These are phyloP conservation scores for Nitzschia palea DNA, from an alignment of 108 stramenopile genomes.

Conservation along the genomic window DNA sequence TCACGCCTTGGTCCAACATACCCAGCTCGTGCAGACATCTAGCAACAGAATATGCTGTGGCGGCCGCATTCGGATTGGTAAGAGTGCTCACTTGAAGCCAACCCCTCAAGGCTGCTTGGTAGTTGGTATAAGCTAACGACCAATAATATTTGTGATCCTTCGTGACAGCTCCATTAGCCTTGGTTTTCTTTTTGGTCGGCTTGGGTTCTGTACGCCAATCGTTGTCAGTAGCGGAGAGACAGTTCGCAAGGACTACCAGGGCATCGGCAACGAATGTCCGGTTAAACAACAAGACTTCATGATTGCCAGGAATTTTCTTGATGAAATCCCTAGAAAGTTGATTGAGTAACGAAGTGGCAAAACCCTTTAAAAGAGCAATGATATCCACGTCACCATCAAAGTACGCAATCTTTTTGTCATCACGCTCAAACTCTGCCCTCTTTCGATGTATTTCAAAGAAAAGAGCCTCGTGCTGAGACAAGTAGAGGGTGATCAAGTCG, in stretches of 20 bases:
- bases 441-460: conserved; percentile 17
- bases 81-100: conserved; percentile 24
- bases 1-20: conserved; percentile 22
- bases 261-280: conserved; percentile 41
- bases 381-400: conserved; percentile 21
- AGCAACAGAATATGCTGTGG: conserved; percentile 28
- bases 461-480: conserved; percentile 24
- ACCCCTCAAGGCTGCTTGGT: conserved; percentile 32
- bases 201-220: too few relatives aligned
- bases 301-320: conserved; percentile 10
- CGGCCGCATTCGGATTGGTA: conserved; percentile 32
- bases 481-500: conserved; percentile 17
- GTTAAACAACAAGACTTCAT: conserved; percentile 34
- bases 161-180: not conserved
- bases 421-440: not conserved
- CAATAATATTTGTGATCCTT: conserved; percentile 16
- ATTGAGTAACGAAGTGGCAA: conserved; percentile 21
- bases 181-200: not conserved
- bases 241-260: conserved; percentile 43
- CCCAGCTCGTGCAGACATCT: conserved; percentile 47
- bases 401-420: conserved; percentile 1
- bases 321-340: conserved; percentile 19
- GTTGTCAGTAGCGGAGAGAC: conserved; percentile 25
- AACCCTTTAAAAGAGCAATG: conserved; percentile 23
- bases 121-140: conserved; percentile 33